Evolutionary conservation across 2,329 filamentous ascomycete genomes (phyloP).

Genomic region (Colletotrichum nymphaeae): DNA sequence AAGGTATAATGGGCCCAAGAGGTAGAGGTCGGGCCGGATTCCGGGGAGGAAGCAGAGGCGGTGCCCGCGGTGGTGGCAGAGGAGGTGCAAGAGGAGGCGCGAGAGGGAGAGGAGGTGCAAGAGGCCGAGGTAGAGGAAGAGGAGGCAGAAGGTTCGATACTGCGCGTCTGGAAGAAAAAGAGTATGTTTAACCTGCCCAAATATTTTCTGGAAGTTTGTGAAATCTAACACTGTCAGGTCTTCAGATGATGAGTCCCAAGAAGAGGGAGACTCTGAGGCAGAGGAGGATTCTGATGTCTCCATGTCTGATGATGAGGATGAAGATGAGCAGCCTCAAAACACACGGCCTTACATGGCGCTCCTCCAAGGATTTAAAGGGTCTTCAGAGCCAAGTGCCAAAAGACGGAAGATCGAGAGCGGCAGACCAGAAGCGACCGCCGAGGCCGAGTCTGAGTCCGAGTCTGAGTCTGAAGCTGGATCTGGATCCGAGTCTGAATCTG

Average conservation of each 20-base stretch:
- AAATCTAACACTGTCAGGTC: slow-evolving; percentile 21
- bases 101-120: slow-evolving; percentile 43
- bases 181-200: slow-evolving; percentile 42
- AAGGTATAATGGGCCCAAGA: slow-evolving; percentile 38
- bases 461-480: slow-evolving; percentile 37
- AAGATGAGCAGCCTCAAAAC: slow-evolving; percentile 47
- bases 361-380: slow-evolving; percentile 66
- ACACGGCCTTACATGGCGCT: slow-evolving; percentile 67
- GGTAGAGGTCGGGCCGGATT: slow-evolving; percentile 42
- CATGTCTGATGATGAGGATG: slow-evolving; percentile 56
- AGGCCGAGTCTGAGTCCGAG: slow-evolving; percentile 35
- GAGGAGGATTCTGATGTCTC: slow-evolving; percentile 52
- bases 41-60: slow-evolving; percentile 40
- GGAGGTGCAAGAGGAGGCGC: slow-evolving; percentile 51
- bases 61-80: slow-evolving; percentile 39
- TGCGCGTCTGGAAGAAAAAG: slow-evolving; percentile 56
- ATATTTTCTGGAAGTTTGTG: background rate
- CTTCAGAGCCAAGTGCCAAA: slow-evolving; percentile 60
- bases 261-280: slow-evolving; percentile 45
- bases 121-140: slow-evolving; percentile 45
- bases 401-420: slow-evolving; percentile 63
- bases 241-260: slow-evolving; percentile 43
- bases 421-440: slow-evolving; percentile 43
- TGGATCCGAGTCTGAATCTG: slow-evolving; percentile 38
- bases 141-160: slow-evolving; percentile 46